Base-by-base conservation (phyloP, 768 basidiomycete genomes). In the Termitomyces heimii region DNA sequence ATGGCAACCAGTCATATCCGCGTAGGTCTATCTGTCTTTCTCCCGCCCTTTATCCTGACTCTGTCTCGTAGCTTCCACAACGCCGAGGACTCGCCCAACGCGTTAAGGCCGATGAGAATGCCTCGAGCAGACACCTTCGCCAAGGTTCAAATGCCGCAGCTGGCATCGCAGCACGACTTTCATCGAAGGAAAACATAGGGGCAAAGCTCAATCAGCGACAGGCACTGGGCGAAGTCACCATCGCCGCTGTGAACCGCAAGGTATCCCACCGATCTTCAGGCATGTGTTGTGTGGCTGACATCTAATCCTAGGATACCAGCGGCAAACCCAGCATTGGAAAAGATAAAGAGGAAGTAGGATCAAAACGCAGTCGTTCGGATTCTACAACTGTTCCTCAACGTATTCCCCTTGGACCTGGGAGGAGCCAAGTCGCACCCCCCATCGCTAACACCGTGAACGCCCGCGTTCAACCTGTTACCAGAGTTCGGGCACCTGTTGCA, bases 201-300 rank as follows among this genome's bases (percentile, higher is more conserved):
- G 71, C 77, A 62, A 93, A 92, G 77, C 75, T 74, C 34, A 78
- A 75, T 43, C 73, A 77, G 68, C 82, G 93, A 62, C 79, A 86
- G 32, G 91, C 85, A 40, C 79, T 95, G 50, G 83, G 85, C 57
- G 92, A 94, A 73, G 92, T 94, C 61, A 88, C 88, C 45, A 85
- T 82, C 51, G 82, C 82, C 59, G 85, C 86, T 55, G 82, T 90
- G 52, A 91, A 90, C 70, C 82, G 84, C 68, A 91, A 88, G 76
- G 89, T 88, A 66, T 18, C 49, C 51, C 66, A 47, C 46, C 39
- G 44, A 55, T 51, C 44, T 60, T 51, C 56, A 51, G 26, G 14
- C 51, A 31, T 57, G 31, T 39, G 26, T 48, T 34, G n/a, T 24
- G 37, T 13, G 56, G 60, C 67, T 68, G 54, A 64, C 59, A 68